These are phyloP conservation scores for Aspergillus sp. DNA, from an alignment of 2,329 filamentous ascomycete species.

Conservation along the genomic window DNA sequence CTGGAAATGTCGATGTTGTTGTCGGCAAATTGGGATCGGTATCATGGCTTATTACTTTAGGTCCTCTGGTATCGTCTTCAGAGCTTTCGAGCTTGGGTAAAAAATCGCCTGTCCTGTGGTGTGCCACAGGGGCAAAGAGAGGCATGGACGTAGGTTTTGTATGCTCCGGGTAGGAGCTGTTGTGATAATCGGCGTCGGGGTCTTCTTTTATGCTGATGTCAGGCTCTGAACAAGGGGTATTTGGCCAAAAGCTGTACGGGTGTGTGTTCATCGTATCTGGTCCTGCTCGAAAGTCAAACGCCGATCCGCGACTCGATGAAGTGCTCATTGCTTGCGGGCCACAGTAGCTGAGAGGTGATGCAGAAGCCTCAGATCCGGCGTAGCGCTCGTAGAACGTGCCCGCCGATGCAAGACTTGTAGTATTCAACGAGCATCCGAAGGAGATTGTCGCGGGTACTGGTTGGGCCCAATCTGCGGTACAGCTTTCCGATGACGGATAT, in stretches of 20 bases:
- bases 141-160: not conserved
- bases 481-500: constrained; percentile 19
- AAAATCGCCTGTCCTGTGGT: not conserved
- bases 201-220: constrained; percentile 13
- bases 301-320: constrained; percentile 27
- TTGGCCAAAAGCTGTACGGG: constrained; percentile 25
- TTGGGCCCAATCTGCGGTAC: constrained; percentile 25
- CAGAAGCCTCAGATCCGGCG: constrained; percentile 20
- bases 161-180: constrained; percentile 11
- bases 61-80: not conserved
- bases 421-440: constrained; percentile 23
- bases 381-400: constrained; percentile 26
- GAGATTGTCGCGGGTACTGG: constrained; percentile 19
- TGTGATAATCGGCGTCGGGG: constrained; percentile 17
- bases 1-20: constrained; percentile 1
- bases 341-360: constrained; percentile 27
- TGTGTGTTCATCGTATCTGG: constrained; percentile 18
- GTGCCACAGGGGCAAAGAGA: constrained; percentile 7
- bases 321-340: constrained; percentile 22
- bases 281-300: constrained; percentile 16
- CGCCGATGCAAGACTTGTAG: constrained; percentile 18
- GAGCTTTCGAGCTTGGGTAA: not conserved
- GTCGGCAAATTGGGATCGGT: not conserved
- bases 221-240: constrained; percentile 24
- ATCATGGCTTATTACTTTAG: constrained; percentile 1